phyloP scores from a whole-genome alignment of 176 grass and related monocot genomes.

The Phragmites australis region DNA sequence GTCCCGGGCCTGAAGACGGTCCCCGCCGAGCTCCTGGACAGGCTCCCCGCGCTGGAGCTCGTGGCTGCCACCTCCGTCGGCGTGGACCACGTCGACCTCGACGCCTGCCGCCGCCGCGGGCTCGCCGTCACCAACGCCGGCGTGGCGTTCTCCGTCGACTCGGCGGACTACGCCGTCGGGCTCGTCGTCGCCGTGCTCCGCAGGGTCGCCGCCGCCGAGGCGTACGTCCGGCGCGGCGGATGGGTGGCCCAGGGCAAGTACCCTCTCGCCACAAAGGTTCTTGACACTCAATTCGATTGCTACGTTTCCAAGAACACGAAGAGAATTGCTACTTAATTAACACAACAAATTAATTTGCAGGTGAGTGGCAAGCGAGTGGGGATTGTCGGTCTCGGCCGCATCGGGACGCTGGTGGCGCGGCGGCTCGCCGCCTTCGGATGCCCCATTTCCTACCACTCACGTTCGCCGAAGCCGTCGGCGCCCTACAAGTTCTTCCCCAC shows the following conservation, averaged over 20 bases:
- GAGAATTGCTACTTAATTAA: too few relatives aligned
- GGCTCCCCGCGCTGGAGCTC: conserved; percentile 44
- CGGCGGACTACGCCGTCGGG: conserved; percentile 55
- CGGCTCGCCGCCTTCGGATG: conserved; percentile 61
- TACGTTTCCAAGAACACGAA: too few relatives aligned
- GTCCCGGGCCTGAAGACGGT: conserved; percentile 2
- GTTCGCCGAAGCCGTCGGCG: conserved; percentile 28
- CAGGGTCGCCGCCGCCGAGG: conserved; percentile 39
- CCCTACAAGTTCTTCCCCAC: conserved; percentile 33
- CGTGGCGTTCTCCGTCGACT: conserved; percentile 33
- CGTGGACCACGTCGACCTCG: conserved; percentile 60
- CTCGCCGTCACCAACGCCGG: conserved; percentile 55
- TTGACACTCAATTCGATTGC: too few relatives aligned
- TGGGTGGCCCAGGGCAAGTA: conserved; percentile 47
- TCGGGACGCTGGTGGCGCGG: conserved; percentile 57
- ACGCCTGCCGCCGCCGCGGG: conserved; percentile 44
- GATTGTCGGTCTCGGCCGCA: conserved; percentile 65
- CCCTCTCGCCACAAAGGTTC: conserved; percentile 51
- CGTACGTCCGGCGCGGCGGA: conserved; percentile 32
- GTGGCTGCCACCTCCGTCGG: conserved; percentile 44
- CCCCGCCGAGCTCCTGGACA: conserved; percentile 22
- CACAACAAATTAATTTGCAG: conserved; percentile 21
- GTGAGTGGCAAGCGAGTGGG: conserved; percentile 69
- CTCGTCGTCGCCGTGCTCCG: conserved; percentile 55
- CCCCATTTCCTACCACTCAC: conserved; percentile 51